phyloP scores from a whole-genome alignment of 176 grass and related monocot genomes.

The Metroxylon sagu region DNA sequence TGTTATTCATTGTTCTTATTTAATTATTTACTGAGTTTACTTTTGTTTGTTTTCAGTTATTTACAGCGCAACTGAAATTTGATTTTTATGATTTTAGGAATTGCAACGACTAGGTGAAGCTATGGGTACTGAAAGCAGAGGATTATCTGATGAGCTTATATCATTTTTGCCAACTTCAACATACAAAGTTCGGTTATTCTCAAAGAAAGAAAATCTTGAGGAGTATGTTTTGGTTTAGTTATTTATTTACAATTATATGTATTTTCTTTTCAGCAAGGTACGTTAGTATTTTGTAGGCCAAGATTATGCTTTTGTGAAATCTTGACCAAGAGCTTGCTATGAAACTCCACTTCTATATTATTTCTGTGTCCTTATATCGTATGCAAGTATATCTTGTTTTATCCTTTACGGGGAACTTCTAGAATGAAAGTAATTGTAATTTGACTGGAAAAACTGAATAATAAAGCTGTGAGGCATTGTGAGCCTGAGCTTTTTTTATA shows the following conservation, averaged over 20 bases:
- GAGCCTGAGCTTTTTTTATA: too few relatives aligned
- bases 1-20: too few relatives aligned
- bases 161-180: conserved; percentile 43
- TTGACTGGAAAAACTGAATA: too few relatives aligned
- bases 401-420: too few relatives aligned
- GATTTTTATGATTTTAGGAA: conserved; percentile 30
- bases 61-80: neutral
- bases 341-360: too few relatives aligned
- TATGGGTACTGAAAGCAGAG: conserved; percentile 59
- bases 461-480: too few relatives aligned
- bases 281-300: conserved; percentile 4
- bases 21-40: too few relatives aligned
- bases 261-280: neutral
- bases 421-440: too few relatives aligned
- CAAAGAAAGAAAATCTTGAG: conserved; percentile 31
- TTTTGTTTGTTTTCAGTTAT: too few relatives aligned
- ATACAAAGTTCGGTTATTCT: conserved; percentile 53
- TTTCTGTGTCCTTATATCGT: too few relatives aligned
- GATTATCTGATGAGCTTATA: conserved; percentile 80
- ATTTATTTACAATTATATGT: neutral
- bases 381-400: too few relatives aligned
- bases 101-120: conserved; percentile 64
- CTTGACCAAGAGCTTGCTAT: too few relatives aligned
- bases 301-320: neutral
- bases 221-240: conserved; percentile 39